These are phyloP conservation scores for Lycium ferocissimum DNA, from an alignment of 257 asterid genomes.

Conservation along the genomic window DNA sequence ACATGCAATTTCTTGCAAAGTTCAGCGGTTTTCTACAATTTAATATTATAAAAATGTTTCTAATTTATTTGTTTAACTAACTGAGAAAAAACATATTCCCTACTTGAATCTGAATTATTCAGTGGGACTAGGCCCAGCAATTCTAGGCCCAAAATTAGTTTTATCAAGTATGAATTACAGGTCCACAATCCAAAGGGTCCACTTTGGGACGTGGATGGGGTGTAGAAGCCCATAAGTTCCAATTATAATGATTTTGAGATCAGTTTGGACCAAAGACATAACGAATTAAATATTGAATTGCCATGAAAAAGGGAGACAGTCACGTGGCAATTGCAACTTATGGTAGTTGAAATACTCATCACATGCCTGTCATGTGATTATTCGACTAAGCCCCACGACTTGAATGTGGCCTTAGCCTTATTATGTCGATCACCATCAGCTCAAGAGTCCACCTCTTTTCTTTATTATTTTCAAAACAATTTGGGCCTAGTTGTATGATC, in stretches of 20 bases:
- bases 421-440: not conserved
- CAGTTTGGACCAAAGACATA: constrained; percentile 2
- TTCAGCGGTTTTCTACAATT: not conserved
- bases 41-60: not conserved
- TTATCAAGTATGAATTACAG: not conserved
- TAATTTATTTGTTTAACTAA: too few relatives aligned
- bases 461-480: not conserved
- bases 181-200: constrained; percentile 24
- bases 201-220: not conserved
- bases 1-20: not conserved
- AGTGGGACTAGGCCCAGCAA: constrained; percentile 19
- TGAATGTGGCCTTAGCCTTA: not conserved
- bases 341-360: not conserved
- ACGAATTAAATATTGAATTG: not conserved
- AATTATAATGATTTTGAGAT: not conserved
- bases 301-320: not conserved
- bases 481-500: not conserved
- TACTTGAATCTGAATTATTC: not conserved
- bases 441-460: not conserved
- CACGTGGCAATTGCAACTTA: not conserved
- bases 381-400: not conserved
- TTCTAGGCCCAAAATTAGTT: constrained; percentile 12
- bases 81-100: not conserved
- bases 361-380: not conserved
- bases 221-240: constrained; percentile 10